These are phyloP conservation scores for Fusarium torreyae DNA, from an alignment of 2,329 filamentous ascomycete species.

Conservation along the genomic window DNA sequence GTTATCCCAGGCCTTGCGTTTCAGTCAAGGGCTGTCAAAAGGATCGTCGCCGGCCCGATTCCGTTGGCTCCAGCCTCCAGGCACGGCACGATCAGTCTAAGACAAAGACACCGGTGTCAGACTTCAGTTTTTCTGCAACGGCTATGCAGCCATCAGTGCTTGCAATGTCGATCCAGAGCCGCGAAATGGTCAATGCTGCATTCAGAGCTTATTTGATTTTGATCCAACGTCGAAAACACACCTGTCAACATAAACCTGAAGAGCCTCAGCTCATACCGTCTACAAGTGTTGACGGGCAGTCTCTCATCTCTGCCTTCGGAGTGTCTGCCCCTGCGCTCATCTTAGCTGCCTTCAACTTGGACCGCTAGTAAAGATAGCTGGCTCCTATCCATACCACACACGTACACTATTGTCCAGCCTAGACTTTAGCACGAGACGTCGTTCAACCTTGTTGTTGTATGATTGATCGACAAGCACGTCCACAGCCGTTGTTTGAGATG, in stretches of 20 bases:
- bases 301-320: not conserved
- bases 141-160: not conserved
- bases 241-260: not conserved
- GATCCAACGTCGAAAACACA: not conserved
- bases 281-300: too few relatives aligned
- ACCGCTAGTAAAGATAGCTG: not conserved
- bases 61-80: conserved; percentile 3
- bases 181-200: not conserved
- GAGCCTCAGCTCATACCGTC: not conserved
- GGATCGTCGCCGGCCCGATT: conserved; percentile 21
- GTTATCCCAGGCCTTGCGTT: conserved; percentile 4
- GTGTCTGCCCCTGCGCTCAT: not conserved
- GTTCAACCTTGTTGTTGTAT: not conserved
- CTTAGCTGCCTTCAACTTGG: not conserved
- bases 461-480: not conserved
- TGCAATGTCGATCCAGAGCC: not conserved
- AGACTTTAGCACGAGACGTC: not conserved
- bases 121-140: too few relatives aligned
- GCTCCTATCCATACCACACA: not conserved
- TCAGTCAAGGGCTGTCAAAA: conserved; percentile 11
- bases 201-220: not conserved
- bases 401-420: not conserved
- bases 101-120: too few relatives aligned
- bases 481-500: conserved; percentile 3
- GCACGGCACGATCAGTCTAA: not conserved